phyloP scores from a whole-genome alignment of 371 early-diverging fungal species.

The Funneliformis caledonium region DNA sequence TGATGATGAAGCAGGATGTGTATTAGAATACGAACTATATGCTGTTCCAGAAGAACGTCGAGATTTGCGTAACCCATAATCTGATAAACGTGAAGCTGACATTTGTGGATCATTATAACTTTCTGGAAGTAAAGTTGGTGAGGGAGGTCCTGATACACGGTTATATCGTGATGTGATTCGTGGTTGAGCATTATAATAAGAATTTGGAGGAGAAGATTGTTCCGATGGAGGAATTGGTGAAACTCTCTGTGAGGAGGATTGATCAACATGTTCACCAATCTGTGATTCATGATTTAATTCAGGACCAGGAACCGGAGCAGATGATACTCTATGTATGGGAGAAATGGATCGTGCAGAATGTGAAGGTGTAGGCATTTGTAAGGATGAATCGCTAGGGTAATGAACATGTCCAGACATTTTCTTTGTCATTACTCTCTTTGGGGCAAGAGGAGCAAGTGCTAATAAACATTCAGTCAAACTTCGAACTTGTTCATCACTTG shows the following conservation, averaged over 20 bases:
- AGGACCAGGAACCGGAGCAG: neutral
- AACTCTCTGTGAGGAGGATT: conserved; percentile 9
- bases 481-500: conserved; percentile 40
- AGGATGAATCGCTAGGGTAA: neutral
- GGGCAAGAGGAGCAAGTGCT: conserved; percentile 26
- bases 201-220: conserved; percentile 31
- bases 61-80: conserved; percentile 1
- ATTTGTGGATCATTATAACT: neutral
- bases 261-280: neutral
- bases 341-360: conserved; percentile 22
- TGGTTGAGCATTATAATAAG: conserved; percentile 6
- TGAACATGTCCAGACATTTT: neutral
- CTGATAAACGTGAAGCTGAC: neutral
- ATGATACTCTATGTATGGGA: neutral
- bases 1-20: conserved; percentile 24
- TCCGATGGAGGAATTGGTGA: conserved; percentile 11
- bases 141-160: neutral
- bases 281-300: neutral
- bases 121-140: conserved; percentile 24
- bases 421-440: neutral
- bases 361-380: conserved; percentile 14
- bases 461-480: conserved; percentile 38
- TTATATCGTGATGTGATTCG: neutral
- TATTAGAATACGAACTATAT: conserved; percentile 26
- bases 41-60: conserved; percentile 30